Evolutionary conservation across 805 yeast genomes (phyloP).

Genomic region (Komagataella populi): DNA sequence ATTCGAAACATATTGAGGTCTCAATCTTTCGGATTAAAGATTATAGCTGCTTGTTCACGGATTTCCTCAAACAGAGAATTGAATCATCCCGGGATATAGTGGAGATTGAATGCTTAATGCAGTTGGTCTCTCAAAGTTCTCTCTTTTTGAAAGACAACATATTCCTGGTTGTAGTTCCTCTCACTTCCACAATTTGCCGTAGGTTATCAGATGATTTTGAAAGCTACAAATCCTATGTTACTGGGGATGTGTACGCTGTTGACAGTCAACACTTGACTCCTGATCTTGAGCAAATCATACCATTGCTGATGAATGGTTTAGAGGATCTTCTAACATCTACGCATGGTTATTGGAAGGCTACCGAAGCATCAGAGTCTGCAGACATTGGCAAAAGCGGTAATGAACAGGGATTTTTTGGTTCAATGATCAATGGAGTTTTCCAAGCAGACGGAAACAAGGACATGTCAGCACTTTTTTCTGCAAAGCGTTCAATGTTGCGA

Average conservation of each 20-base stretch:
- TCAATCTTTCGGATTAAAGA: not conserved
- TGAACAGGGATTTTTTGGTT: conserved; percentile 46
- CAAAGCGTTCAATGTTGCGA: conserved; percentile 41
- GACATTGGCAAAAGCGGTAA: conserved; percentile 10
- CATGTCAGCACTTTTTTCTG: conserved; percentile 34
- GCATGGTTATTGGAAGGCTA: conserved; percentile 36
- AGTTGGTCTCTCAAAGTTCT: not conserved
- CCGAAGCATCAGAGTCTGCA: conserved; percentile 9
- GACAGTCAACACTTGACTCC: conserved; percentile 5
- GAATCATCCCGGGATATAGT: not conserved
- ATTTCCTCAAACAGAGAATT: not conserved
- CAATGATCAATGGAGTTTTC: conserved; percentile 68
- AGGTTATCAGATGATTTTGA: conserved; percentile 6
- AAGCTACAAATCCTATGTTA: conserved; percentile 5
- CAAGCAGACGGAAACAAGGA: conserved; percentile 52
- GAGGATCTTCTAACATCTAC: conserved; percentile 51
- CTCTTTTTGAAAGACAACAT: not conserved
- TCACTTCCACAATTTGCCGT: not conserved
- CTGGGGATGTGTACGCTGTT: conserved; percentile 3
- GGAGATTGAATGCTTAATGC: not conserved
- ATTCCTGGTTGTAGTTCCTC: not conserved
- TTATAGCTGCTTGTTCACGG: not conserved
- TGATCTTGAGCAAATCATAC: conserved; percentile 30
- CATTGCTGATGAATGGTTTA: conserved; percentile 38
- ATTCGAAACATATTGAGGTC: not conserved